Conservation (phyloP, 2,329 filamentous ascomycete species). For the Neoascochyta sp. region DNA sequence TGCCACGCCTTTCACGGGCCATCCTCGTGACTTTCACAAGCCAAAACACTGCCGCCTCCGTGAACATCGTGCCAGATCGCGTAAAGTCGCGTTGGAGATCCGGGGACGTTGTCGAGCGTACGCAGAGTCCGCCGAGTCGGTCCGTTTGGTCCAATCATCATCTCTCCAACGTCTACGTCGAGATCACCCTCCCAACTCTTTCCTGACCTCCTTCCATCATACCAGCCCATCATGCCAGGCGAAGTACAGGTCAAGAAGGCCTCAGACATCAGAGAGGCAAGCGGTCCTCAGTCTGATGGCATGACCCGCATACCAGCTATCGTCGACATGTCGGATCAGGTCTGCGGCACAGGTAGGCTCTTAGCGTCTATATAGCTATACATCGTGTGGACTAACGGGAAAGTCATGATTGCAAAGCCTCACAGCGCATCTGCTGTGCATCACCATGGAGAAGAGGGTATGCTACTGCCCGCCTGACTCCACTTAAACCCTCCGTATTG, state of each 20-base stretch:
- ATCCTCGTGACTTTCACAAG: conserved; percentile 6
- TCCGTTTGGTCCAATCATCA: too few species aligned
- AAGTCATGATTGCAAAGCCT: conserved; percentile 62
- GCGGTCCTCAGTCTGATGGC: conserved; percentile 48
- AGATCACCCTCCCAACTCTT: too few species aligned
- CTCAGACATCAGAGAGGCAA: conserved; percentile 29
- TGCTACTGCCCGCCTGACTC: conserved; percentile 13
- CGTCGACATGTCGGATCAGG: conserved; percentile 59
- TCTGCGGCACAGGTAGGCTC: conserved; percentile 62
- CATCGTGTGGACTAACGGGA: not conserved
- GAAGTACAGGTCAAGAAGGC: conserved; percentile 29
- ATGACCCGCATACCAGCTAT: conserved; percentile 57
- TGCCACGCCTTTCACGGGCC: conserved; percentile 3
- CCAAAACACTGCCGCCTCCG: conserved; percentile 7
- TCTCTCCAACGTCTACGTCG: too few species aligned
- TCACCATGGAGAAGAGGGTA: conserved; percentile 67
- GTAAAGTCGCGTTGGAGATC: conserved; percentile 3
- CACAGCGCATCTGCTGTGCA: conserved; percentile 60
- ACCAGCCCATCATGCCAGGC: conserved; percentile 15
- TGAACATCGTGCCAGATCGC: too few species aligned
- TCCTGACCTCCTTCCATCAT: conserved; percentile 4
- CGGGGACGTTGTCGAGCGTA: not conserved
- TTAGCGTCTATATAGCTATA: not conserved
- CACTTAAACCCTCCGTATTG: not conserved
- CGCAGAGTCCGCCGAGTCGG: too few species aligned